Base-by-base conservation (phyloP, 208 protist genomes). In the Zelonia costaricensis region DNA sequence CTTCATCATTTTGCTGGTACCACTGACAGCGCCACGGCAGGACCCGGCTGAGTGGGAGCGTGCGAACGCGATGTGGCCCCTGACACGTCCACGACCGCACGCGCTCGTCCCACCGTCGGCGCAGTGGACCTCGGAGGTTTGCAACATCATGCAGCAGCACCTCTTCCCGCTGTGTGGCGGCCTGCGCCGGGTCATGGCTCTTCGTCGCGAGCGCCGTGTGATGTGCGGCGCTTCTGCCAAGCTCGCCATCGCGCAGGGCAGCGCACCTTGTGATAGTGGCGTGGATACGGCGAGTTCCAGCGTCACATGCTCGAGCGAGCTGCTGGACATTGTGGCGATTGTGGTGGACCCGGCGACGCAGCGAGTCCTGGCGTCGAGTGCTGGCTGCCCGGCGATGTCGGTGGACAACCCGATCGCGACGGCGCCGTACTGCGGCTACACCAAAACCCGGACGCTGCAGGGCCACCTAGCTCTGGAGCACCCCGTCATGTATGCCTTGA, bases 381-480 rank as follows among this genome's bases (percentile, higher is more conserved):
- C 68, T 20, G 76, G 49, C 6, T 82, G 62, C 27, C 27, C n/a
- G 27, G 15, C 61, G 12, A 74, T 90, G 71, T 51, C 51, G 20
- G 54, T 58, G 3, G 48, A 47, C n/a, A 79, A 81, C 56, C 33
- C 48, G 4, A 63, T 44, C 12, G 82, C 80, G 1, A 69, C 64
- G n/a, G 30, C 53, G 46, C 74, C 83, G 10, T 90, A 90, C 52
- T 69, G 62, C 46, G 49, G 35, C 16, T 8, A n/a, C n/a, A n/a
- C n/a, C n/a, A 25, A 23, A 39, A 27, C 7, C 33, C 1, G 4
- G 30, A 1, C 20, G 20, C 49, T n/a, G 10, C 12, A n/a, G n/a
- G n/a, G n/a, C n/a, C n/a, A n/a, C n/a, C 35, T 89, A 6, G 57
- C 87, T 20, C 22, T 92, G 13, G 82, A 92, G 31, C 91, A 96